Conservation (phyloP, 768 basidiomycete genomes). For the Phylloporus sp. region DNA sequence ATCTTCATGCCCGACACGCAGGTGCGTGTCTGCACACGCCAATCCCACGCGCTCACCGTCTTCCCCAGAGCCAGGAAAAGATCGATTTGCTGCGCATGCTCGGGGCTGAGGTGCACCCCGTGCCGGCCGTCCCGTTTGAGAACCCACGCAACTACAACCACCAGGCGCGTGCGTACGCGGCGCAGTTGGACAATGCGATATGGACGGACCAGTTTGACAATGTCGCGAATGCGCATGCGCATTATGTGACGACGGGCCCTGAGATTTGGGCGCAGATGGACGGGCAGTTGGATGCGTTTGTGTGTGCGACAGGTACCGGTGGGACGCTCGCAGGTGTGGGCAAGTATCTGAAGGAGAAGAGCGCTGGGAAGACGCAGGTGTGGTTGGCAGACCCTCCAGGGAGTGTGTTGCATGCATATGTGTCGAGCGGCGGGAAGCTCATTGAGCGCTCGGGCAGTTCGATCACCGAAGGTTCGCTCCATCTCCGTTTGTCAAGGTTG, state of each 20-base stretch:
- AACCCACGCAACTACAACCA: constrained; percentile 97
- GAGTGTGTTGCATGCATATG: constrained; percentile 81
- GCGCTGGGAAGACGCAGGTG: constrained; percentile 70
- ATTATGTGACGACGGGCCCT: constrained; percentile 89
- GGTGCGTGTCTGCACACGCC: constrained; percentile 35
- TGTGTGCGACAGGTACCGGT: constrained; percentile 93
- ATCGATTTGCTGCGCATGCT: constrained; percentile 97
- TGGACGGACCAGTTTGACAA: constrained; percentile 99
- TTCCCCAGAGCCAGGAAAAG: constrained; percentile 86
- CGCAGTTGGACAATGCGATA: constrained; percentile 68
- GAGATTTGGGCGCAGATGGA: constrained; percentile 92
- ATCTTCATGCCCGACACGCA: constrained; percentile 99
- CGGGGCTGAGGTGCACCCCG: constrained; percentile 94
- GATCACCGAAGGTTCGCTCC: constrained; percentile 79
- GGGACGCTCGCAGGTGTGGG: constrained; percentile 92
- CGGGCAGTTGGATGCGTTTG: constrained; percentile 83
- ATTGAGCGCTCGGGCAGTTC: constrained; percentile 78
- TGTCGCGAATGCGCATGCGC: constrained; percentile 82
- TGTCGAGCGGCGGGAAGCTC: constrained; percentile 76
- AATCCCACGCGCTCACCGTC: neutral
- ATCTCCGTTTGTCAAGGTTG: neutral
- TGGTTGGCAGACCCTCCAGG: constrained; percentile 98
- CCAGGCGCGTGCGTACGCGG: constrained; percentile 88
- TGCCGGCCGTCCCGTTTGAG: constrained; percentile 95
- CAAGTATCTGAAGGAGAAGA: constrained; percentile 79